A percentile compares a stretch with the other conserved stretches of the same genome.
These are phyloP conservation scores for Hondaea fermentalgiana DNA, from an alignment of 108 stramenopile genomes.

Conservation along the genomic window DNA sequence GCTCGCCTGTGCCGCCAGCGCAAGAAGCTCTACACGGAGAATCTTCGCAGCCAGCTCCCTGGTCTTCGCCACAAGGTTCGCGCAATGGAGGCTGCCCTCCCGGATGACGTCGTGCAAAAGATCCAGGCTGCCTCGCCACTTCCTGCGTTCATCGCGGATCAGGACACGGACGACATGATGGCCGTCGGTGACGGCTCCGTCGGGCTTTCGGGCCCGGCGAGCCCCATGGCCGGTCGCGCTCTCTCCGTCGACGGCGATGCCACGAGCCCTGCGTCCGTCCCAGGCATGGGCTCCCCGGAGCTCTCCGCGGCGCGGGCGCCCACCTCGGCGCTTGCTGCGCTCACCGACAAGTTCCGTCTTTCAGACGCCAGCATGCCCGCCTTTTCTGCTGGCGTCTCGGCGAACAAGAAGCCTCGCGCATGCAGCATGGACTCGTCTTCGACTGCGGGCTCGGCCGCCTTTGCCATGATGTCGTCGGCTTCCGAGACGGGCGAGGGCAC, in stretches of 20 bases:
- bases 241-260: no score
- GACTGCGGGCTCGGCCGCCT: background rate
- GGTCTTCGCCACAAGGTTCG: background rate
- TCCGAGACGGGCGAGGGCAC: background rate
- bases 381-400: background rate
- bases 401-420: background rate
- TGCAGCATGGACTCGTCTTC: background rate
- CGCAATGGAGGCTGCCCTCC: background rate
- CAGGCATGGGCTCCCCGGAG: no score
- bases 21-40: constrained; percentile 17
- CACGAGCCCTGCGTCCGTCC: no score
- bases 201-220: no score
- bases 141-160: background rate
- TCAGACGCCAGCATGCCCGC: background rate
- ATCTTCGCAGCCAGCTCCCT: background rate
- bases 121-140: background rate
- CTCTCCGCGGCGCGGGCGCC: no score
- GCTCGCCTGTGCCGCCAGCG: constrained; percentile 19
- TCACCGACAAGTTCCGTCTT: background rate
- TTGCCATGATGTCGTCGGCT: background rate
- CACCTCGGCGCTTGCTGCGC: no score
- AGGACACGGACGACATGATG: background rate
- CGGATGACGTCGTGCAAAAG: background rate
- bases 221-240: no score
- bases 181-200: background rate